Evolutionary conservation across 2,329 filamentous ascomycete species (phyloP).

Genomic region (Xylaria sp.): DNA sequence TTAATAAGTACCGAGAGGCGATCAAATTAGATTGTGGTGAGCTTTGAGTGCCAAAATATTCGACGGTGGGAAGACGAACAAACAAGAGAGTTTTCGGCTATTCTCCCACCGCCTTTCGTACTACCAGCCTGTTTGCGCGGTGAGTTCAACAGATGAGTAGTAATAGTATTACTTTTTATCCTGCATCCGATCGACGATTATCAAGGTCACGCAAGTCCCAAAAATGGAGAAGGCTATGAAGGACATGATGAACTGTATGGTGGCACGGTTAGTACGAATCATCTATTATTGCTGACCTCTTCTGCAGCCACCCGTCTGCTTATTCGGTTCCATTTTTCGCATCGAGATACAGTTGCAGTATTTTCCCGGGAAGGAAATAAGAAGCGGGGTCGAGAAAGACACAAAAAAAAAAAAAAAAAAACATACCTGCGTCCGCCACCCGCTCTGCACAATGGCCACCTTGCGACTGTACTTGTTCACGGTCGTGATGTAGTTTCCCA

Average conservation of each 20-base stretch:
- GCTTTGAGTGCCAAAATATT: background rate
- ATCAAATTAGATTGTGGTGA: no score
- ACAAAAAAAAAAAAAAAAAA: background rate
- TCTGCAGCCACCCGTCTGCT: background rate
- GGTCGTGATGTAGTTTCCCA: constrained; percentile 87
- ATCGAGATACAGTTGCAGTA: no score
- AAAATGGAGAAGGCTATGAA: constrained; percentile 71
- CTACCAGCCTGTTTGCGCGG: background rate
- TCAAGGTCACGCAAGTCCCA: constrained; percentile 70
- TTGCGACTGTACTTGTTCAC: constrained; percentile 83
- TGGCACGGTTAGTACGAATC: constrained; percentile 4
- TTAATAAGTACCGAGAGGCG: background rate
- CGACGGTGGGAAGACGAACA: background rate
- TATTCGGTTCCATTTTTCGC: no score
- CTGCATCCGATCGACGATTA: constrained; percentile 57
- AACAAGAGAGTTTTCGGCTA: background rate
- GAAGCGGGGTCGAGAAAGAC: no score
- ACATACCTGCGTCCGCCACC: constrained; percentile 85
- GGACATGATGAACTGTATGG: constrained; percentile 59
- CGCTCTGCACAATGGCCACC: constrained; percentile 87
- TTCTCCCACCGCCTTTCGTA: background rate
- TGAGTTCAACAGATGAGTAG: background rate
- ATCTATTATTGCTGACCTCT: background rate
- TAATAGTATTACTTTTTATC: background rate
- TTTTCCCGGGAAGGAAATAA: no score